These are phyloP conservation scores for Pyricularia grisea DNA, from an alignment of 2,329 filamentous ascomycete species.

Conservation along the genomic window DNA sequence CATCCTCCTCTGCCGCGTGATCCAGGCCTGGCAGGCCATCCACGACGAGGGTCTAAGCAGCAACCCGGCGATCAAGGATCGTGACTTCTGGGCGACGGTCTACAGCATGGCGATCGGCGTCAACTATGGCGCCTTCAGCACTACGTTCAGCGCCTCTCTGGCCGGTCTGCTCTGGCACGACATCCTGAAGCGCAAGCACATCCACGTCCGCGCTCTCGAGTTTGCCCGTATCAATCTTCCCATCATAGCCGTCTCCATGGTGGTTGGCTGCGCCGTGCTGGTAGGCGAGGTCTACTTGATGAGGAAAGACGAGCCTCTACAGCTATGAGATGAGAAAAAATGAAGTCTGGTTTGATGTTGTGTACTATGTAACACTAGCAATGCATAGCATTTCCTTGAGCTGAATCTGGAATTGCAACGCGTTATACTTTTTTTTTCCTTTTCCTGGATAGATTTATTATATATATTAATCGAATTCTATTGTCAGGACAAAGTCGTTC, in stretches of 20 bases:
- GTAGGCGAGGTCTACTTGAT: constrained; percentile 56
- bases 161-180: constrained; percentile 66
- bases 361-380: neutral
- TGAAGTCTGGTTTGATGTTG: neutral
- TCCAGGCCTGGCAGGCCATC: constrained; percentile 59
- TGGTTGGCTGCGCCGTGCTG: constrained; percentile 50
- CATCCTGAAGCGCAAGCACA: constrained; percentile 59
- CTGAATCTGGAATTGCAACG: neutral
- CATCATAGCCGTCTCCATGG: constrained; percentile 62
- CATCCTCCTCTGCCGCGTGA: constrained; percentile 60
- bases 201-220: constrained; percentile 51
- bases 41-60: constrained; percentile 24
- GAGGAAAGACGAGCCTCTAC: constrained; percentile 18
- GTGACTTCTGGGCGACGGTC: constrained; percentile 64
- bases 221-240: constrained; percentile 62
- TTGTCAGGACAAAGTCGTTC: too few relatives aligned
- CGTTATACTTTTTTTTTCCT: too few relatives aligned
- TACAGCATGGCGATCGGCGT: constrained; percentile 68
- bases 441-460: neutral
- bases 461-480: neutral
- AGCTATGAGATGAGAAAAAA: neutral
- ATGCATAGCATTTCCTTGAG: neutral
- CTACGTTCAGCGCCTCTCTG: constrained; percentile 61
- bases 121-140: constrained; percentile 67
- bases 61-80: constrained; percentile 40